Evolutionary conservation across 805 yeast species (phyloP).

Genomic region (Candida arabinofermentans): DNA sequence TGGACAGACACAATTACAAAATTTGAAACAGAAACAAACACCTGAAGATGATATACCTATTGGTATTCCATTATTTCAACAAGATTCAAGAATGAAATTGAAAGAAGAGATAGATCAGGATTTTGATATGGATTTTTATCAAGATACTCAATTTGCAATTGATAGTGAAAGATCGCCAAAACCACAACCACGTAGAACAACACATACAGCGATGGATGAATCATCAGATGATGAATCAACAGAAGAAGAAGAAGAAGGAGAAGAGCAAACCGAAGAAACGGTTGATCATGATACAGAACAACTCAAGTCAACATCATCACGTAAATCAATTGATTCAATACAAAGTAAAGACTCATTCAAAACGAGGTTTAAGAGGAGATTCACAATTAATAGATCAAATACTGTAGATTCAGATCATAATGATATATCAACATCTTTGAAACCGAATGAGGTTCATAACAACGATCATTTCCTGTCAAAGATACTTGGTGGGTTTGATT

Average conservation of each 20-base stretch:
- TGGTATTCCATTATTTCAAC: not conserved
- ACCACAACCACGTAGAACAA: not conserved
- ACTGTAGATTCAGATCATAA: not conserved
- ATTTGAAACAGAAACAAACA: too few relatives aligned
- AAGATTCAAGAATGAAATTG: constrained; percentile 6
- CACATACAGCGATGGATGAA: not conserved
- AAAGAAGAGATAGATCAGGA: constrained; percentile 28
- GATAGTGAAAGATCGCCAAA: not conserved
- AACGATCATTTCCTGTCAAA: constrained; percentile 9
- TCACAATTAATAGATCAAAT: constrained; percentile 10
- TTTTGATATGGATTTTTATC: constrained; percentile 28
- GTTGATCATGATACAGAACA: not conserved
- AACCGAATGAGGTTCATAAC: not conserved
- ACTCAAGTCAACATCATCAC: constrained; percentile 1
- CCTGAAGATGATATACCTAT: not conserved
- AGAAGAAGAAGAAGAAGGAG: constrained; percentile 3
- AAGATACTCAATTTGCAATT: constrained; percentile 16
- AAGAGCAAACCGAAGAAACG: not conserved
- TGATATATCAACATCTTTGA: not conserved
- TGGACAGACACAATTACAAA: too few relatives aligned
- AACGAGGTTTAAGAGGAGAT: constrained; percentile 14
- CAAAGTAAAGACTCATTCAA: constrained; percentile 9
- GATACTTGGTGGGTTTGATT: constrained; percentile 11
- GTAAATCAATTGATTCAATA: not conserved
- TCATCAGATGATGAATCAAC: constrained; percentile 10